A percentile compares a stretch with the other conserved stretches of the same genome.
Conservation (phyloP, 352 stramenopile genomes). For the Pelagophyceae sp. region DNA sequence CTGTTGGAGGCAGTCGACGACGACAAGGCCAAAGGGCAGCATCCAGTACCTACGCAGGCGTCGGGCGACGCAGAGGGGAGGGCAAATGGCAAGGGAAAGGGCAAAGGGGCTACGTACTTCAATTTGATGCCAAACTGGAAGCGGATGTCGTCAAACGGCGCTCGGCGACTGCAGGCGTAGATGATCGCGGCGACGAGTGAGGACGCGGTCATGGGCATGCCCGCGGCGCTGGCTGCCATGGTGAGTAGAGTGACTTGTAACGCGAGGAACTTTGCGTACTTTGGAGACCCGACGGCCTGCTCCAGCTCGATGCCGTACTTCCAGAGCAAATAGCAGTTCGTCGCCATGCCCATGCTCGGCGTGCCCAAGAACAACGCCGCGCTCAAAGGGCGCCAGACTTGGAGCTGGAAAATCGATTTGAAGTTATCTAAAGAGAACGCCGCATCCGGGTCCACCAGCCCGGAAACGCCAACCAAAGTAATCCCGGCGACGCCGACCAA, state of each 20-base stretch:
- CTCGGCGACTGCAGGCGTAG: conserved; percentile 10
- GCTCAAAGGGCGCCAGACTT: neutral
- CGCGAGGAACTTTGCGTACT: conserved; percentile 5
- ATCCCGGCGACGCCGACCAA: neutral
- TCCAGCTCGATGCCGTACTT: conserved; percentile 19
- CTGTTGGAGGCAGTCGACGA: conserved; percentile 10
- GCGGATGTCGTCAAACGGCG: neutral
- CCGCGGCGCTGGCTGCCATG: neutral
- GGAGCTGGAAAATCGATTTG: neutral
- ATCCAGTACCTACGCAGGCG: no score
- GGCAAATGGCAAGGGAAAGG: no score
- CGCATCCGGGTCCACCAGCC: conserved; percentile 1
- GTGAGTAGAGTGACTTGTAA: neutral
- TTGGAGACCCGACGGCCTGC: neutral
- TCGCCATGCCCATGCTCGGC: conserved; percentile 6
- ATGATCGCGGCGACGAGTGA: conserved; percentile 11
- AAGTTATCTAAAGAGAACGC: neutral
- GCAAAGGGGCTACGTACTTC: no score
- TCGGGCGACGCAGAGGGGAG: no score
- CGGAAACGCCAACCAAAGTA: neutral
- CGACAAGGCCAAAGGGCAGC: conserved; percentile 10
- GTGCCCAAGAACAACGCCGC: neutral
- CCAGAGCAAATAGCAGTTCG: neutral
- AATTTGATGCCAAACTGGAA: conserved; percentile 19
- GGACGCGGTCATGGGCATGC: neutral